A percentile compares a stretch with the other conserved stretches of the same genome.
These are phyloP conservation scores for Cucumis melo DNA, from an alignment of 306 rosid species.

Conservation along the genomic window DNA sequence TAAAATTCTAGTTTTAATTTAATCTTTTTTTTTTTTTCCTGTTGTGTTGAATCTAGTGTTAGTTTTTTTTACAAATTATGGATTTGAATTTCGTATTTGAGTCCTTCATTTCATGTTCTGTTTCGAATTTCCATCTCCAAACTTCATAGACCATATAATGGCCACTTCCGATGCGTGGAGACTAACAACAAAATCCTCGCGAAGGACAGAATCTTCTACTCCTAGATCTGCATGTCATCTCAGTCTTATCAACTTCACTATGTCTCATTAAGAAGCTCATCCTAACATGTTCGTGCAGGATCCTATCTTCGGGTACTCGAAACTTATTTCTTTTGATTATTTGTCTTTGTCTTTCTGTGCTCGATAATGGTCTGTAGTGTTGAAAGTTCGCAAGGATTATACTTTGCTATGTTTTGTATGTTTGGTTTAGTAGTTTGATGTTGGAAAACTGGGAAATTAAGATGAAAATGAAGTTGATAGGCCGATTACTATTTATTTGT, in stretches of 20 bases:
- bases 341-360: background rate
- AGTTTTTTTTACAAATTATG: too few species aligned
- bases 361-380: background rate
- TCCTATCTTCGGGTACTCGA: constrained; percentile 48
- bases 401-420: background rate
- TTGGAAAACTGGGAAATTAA: background rate
- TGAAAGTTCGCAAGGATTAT: background rate
- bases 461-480: background rate
- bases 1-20: too few species aligned
- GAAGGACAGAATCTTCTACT: constrained; percentile 49
- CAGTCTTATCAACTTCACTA: constrained; percentile 56
- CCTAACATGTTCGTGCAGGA: constrained; percentile 69
- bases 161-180: constrained; percentile 61
- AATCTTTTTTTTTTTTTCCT: too few species aligned
- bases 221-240: constrained; percentile 57
- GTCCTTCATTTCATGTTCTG: too few species aligned
- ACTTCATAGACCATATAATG: constrained; percentile 7
- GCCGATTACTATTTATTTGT: background rate
- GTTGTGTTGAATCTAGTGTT: too few species aligned
- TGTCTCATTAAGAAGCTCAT: constrained; percentile 45
- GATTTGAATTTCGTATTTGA: too few species aligned
- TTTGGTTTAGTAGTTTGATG: background rate
- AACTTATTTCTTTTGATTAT: background rate
- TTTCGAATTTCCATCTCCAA: too few species aligned
- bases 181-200: constrained; percentile 58